These are phyloP conservation scores for Bretschneidera sinensis DNA, from an alignment of 345 rosid species.

Conservation along the genomic window DNA sequence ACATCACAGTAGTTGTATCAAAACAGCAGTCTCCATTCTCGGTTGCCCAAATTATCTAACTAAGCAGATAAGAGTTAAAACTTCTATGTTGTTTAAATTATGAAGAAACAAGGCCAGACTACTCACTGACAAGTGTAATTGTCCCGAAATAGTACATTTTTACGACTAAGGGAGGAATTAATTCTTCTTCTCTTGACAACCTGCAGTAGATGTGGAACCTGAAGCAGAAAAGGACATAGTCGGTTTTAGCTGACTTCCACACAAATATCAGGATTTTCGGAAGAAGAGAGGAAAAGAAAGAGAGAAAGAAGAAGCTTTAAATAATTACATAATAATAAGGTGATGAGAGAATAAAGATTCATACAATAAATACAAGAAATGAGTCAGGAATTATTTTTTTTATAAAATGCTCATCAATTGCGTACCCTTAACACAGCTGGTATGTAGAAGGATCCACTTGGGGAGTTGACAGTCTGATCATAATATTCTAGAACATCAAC, in stretches of 20 bases:
- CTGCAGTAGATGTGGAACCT: constrained; percentile 91
- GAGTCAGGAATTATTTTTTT: not conserved
- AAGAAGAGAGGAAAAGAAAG: too few relatives aligned
- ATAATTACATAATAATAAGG: too few relatives aligned
- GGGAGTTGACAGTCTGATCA: constrained; percentile 78
- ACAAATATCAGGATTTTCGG: too few relatives aligned
- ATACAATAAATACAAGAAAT: not conserved
- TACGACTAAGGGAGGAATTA: constrained; percentile 64
- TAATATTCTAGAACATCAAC: constrained; percentile 95
- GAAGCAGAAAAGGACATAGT: constrained; percentile 21
- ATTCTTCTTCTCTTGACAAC: constrained; percentile 82
- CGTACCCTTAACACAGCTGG: constrained; percentile 97
- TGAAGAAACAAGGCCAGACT: not conserved
- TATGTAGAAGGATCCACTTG: constrained; percentile 81
- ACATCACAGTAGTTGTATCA: too few relatives aligned
- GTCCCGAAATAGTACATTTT: constrained; percentile 67
- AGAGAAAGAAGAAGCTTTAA: too few relatives aligned
- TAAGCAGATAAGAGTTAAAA: too few relatives aligned
- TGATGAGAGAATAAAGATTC: not conserved
- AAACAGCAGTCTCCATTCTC: too few relatives aligned
- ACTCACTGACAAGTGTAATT: constrained; percentile 85
- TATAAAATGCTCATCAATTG: constrained; percentile 10
- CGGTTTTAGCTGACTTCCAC: constrained; percentile 12
- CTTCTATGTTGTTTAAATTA: too few relatives aligned
- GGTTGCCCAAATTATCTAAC: too few relatives aligned